A percentile compares a stretch with the other conserved stretches of the same genome.
phyloP scores from a whole-genome alignment of 1,139 yeast genomes.

The Scheffersomyces illinoinensis region DNA sequence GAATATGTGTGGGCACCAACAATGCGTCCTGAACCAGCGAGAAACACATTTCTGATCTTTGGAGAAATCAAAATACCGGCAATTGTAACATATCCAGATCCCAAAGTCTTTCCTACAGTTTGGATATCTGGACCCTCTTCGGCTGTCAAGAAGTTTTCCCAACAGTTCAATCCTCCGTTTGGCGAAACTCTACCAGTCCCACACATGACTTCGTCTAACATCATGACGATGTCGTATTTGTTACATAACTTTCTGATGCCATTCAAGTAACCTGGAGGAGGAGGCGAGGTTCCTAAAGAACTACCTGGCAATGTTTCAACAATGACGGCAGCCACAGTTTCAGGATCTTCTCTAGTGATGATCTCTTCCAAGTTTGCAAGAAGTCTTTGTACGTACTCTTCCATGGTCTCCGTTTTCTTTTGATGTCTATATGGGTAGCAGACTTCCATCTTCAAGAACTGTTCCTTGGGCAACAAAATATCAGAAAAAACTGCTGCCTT shows the following conservation, averaged over 20 bases:
- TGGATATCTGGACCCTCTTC: slow-evolving; percentile 60
- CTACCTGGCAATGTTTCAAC: slow-evolving; percentile 62
- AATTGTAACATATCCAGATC: slow-evolving; percentile 63
- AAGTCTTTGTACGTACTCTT: slow-evolving; percentile 48
- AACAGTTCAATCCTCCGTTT: slow-evolving; percentile 41
- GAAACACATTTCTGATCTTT: slow-evolving; percentile 43
- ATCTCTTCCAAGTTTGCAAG: slow-evolving; percentile 49
- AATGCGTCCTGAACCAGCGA: slow-evolving; percentile 44
- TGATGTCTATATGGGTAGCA: slow-evolving; percentile 53
- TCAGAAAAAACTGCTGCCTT: slow-evolving; percentile 44
- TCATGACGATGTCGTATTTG: slow-evolving; percentile 58
- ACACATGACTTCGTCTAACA: slow-evolving; percentile 68
- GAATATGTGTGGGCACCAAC: slow-evolving; percentile 62
- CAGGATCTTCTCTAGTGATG: slow-evolving; percentile 51
- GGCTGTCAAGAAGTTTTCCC: slow-evolving; percentile 48
- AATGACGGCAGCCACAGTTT: slow-evolving; percentile 53
- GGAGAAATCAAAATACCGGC: slow-evolving; percentile 61
- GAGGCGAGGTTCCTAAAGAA: slow-evolving; percentile 56
- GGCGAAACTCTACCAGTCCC: slow-evolving; percentile 54
- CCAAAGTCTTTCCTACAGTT: slow-evolving; percentile 64
- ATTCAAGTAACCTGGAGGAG: slow-evolving; percentile 57
- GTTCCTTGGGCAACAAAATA: slow-evolving; percentile 39
- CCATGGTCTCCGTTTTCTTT: slow-evolving; percentile 47
- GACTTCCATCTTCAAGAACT: slow-evolving; percentile 47
- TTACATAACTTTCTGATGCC: slow-evolving; percentile 55